Evolutionary conservation across 2,329 filamentous ascomycete genomes (phyloP), one percentile per base, ranked within the genome.

Genomic region (Sarocladium brachiariae): DNA sequence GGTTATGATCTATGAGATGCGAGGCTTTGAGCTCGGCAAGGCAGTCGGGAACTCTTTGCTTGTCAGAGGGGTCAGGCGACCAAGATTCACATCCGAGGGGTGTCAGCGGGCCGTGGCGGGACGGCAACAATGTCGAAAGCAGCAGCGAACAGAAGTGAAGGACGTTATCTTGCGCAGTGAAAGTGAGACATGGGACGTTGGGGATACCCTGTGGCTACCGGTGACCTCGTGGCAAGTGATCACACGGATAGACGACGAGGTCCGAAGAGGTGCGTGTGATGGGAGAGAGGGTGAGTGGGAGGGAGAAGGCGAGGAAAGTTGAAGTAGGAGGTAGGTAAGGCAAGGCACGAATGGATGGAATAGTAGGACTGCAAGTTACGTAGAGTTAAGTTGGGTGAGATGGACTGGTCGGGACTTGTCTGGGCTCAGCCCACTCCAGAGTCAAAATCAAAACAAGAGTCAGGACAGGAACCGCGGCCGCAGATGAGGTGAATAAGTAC

Each of bases 91-190:
- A 33, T 16, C 10, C 14, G 16, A 47, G 43, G 43, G 43, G 43
- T 30, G 43, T 47, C 43, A 47, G 43, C 43, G 43, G 43, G 43
- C 43, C 43, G 43, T 33, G 16, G 43, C 43, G 43, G 24, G 43
- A 14, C n/a, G 25, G 19, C 43, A 33, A 5, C 25, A n/a, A 19
- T 14, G n/a, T 21, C 27, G 24, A 33, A 11, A 47, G 21, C 43
- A 16, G 19, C 43, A 47, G 25, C 43, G 43, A 33, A 47, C 43
- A 23, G 16, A 14, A 25, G 6, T 18, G 16, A 18, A n/a, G 11
- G 21, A 14, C n/a, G 24, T 47, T 47, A 47, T 47, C 43, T 47
- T 19, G 43, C 6, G 16, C 8, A 31, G 43, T 47, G 6, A 33
- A 33, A 14, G 43, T 47, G 43, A 47, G 43, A 47, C 43, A 47